phyloP scores from a whole-genome alignment of 441 rosid genomes.

The Adansonia gregorii region DNA sequence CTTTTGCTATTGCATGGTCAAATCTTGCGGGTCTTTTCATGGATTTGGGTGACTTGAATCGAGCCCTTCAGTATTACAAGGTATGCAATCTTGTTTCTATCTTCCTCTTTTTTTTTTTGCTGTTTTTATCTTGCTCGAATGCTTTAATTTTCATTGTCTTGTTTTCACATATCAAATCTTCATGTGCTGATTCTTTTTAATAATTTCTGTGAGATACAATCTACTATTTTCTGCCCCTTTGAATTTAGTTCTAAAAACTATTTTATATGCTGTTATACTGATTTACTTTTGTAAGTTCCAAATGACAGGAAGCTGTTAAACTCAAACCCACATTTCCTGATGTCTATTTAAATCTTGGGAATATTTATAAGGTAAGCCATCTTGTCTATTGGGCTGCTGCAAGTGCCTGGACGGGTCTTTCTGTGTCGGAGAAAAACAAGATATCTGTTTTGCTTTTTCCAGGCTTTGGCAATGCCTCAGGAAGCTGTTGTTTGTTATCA shows the following conservation, averaged over 20 bases:
- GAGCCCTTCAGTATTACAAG: conserved; percentile 98
- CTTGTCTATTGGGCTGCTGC: conserved; percentile 39
- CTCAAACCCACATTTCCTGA: conserved; percentile 90
- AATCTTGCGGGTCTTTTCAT: conserved; percentile 98
- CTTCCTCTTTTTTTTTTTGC: neutral
- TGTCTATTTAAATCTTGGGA: conserved; percentile 97
- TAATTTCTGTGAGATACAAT: conserved; percentile 10
- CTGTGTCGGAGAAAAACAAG: conserved; percentile 37
- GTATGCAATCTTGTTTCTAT: conserved; percentile 42
- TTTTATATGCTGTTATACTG: neutral
- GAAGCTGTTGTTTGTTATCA: conserved; percentile 93
- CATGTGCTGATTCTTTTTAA: neutral
- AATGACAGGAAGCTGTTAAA: conserved; percentile 91
- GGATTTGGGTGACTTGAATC: conserved; percentile 94
- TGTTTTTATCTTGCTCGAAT: neutral
- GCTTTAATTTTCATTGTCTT: neutral
- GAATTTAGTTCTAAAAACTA: neutral
- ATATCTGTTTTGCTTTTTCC: conserved; percentile 46
- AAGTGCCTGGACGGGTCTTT: conserved; percentile 36
- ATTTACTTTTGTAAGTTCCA: neutral
- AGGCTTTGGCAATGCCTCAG: conserved; percentile 94
- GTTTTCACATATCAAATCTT: neutral
- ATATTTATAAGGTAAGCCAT: conserved; percentile 89
- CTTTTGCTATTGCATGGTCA: conserved; percentile 98
- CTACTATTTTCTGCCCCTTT: neutral